phyloP scores from a whole-genome alignment of 805 yeast genomes.

The Dipodascus albidus region DNA sequence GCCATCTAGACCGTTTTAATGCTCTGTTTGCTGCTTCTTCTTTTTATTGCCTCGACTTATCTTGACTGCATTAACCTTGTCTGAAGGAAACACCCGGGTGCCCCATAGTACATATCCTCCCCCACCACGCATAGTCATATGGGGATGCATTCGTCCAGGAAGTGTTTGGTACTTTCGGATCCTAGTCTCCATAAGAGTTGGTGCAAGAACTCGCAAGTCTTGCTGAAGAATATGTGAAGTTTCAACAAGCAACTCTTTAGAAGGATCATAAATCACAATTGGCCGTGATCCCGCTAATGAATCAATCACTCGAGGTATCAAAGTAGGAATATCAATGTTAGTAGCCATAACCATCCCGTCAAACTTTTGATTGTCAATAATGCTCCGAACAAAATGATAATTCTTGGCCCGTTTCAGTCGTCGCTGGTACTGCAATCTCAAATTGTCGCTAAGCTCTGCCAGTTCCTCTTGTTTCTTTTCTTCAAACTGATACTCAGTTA shows the following conservation, averaged over 20 bases:
- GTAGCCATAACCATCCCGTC: constrained; percentile 70
- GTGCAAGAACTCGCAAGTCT: constrained; percentile 68
- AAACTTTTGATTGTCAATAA: constrained; percentile 42
- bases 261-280: constrained; percentile 69
- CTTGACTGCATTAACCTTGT: constrained; percentile 1
- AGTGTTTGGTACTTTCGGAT: constrained; percentile 86
- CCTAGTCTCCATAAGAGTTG: constrained; percentile 69
- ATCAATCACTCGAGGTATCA: constrained; percentile 51
- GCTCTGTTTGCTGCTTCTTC: not conserved
- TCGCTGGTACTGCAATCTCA: constrained; percentile 56
- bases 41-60: not conserved
- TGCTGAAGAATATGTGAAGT: constrained; percentile 55
- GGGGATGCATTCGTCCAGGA: constrained; percentile 88
- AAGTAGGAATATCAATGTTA: constrained; percentile 55
- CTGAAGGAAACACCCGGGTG: constrained; percentile 57
- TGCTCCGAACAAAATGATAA: constrained; percentile 27
- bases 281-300: constrained; percentile 79
- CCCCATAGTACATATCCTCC: constrained; percentile 85
- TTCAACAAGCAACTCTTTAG: constrained; percentile 67
- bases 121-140: constrained; percentile 85
- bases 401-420: constrained; percentile 42
- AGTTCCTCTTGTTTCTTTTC: constrained; percentile 39
- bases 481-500: constrained; percentile 30
- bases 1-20: no score
- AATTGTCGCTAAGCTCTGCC: constrained; percentile 42